phyloP scores from a whole-genome alignment of 768 basidiomycete genomes.

The Mrakia blollopis region DNA sequence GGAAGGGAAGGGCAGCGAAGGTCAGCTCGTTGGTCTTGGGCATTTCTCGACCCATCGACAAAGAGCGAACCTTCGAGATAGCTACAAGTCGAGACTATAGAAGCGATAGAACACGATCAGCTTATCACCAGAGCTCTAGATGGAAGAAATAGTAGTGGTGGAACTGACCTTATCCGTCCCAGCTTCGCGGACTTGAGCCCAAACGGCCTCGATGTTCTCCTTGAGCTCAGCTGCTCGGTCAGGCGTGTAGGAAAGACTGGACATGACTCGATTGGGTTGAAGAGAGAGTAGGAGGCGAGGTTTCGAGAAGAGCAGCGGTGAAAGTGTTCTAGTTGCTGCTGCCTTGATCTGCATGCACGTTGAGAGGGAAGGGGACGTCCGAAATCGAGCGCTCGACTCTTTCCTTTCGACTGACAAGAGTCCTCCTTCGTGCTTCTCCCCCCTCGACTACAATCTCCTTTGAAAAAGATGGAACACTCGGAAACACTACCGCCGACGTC shows the following conservation, averaged over 20 bases:
- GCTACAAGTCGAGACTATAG: constrained; percentile 11
- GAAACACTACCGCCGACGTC: neutral
- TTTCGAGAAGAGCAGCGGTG: neutral
- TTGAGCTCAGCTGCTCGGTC: constrained; percentile 43
- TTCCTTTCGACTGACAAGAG: no score
- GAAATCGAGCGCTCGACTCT: neutral
- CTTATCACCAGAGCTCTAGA: neutral
- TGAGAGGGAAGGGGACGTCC: neutral
- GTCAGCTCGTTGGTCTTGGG: neutral
- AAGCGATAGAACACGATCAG: neutral
- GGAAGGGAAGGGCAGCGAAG: neutral
- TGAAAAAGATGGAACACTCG: neutral
- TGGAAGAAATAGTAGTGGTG: neutral
- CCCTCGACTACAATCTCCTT: neutral
- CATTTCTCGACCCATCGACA: constrained; percentile 6
- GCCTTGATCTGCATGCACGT: constrained; percentile 6
- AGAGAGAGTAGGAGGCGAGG: no score
- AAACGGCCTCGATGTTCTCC: constrained; percentile 42
- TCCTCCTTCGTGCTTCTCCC: neutral
- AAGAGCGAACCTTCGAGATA: constrained; percentile 15
- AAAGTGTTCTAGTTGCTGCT: neutral
- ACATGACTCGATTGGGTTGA: neutral
- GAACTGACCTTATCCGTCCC: neutral
- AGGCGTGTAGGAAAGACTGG: constrained; percentile 34
- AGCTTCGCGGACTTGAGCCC: constrained; percentile 35